Evolutionary conservation across 1,284 basidiomycete genomes (phyloP), one percentile per base, ranked within the genome.

Genomic region (Moesziomyces parantarcticus): DNA sequence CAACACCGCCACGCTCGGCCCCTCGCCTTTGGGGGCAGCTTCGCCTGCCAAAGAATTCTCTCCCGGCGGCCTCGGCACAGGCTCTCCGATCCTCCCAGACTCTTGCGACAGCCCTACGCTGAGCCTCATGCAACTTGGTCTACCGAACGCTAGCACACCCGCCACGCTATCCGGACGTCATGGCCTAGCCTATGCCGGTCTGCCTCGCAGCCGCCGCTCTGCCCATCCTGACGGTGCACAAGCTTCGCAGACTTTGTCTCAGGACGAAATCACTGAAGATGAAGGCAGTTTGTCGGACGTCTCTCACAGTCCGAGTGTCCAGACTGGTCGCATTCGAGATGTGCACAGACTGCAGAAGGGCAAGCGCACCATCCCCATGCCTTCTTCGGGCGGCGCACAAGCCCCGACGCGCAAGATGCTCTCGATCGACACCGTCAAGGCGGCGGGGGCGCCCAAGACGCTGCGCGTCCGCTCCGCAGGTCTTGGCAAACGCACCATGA

Each of bases 31-130:
- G 4, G 67, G 66, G 3, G 45, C 48, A 13, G 46, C 52, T 25
- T 61, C 66, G 22, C 67, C 62, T 3, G 69, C 61, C 23, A 44
- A 53, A 41, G 67, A 66, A 6, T 44, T 53, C 20, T 18, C 39
- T 18, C 42, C 55, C 13, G 49, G 20, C 54, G 26, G 44, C 48
- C 26, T 46, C 34, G 54, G 62, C 61, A 29, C 51, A 18, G 72
- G 58, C 18, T 76, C 75, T 21, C 78, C 76, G 18, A 32, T 66
- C 20, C 40, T 77, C 18, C 40, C 56, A 18, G 77, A 76, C 36
- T 44, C 57, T 8, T 69, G 76, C 65, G 66, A 78, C 52, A 79
- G 76, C 51, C 77, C 77, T 1, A 78, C 76, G 0, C 32, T 74
- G 23, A 71, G 60, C 36, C 53, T 80, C 6, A 51, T 64, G 45